phyloP scores from a whole-genome alignment of 345 rosid species.

The Trapa incisa region DNA sequence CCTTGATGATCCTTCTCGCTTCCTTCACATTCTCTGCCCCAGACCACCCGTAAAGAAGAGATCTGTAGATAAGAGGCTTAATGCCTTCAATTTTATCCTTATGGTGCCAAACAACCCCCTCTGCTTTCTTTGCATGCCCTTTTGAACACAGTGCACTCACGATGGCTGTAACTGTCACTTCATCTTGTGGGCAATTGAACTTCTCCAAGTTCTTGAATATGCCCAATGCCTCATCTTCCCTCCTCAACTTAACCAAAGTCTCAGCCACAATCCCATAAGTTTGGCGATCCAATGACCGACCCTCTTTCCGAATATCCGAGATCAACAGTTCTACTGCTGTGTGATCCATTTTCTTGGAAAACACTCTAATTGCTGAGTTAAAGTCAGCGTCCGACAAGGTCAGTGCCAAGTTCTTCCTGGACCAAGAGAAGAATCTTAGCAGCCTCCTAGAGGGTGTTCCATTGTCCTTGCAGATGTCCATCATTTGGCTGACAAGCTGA shows the following conservation, averaged over 20 bases:
- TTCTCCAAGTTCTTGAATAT: slow-evolving; percentile 76
- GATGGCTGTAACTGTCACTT: slow-evolving; percentile 41
- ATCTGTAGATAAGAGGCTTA: slow-evolving; percentile 43
- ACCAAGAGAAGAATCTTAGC: slow-evolving; percentile 74
- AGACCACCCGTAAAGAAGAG: slow-evolving; percentile 65
- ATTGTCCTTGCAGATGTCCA: slow-evolving; percentile 32
- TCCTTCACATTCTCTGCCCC: slow-evolving; percentile 50
- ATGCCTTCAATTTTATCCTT: slow-evolving; percentile 33
- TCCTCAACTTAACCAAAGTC: slow-evolving; percentile 55
- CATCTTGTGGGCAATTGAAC: slow-evolving; percentile 55
- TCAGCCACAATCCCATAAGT: slow-evolving; percentile 55
- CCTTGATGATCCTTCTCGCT: slow-evolving; percentile 56
- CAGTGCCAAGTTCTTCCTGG: slow-evolving; percentile 26
- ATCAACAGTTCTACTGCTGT: slow-evolving; percentile 48
- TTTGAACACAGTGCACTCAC: slow-evolving; percentile 58
- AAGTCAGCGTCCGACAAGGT: slow-evolving; percentile 41
- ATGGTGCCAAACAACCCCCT: slow-evolving; percentile 64
- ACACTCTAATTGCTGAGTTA: slow-evolving; percentile 49
- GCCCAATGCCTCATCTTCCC: slow-evolving; percentile 74
- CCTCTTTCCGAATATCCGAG: slow-evolving; percentile 50
- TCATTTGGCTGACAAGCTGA: slow-evolving; percentile 29
- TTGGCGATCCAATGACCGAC: slow-evolving; percentile 42
- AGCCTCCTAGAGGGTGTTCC: slow-evolving; percentile 59
- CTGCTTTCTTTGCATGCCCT: slow-evolving; percentile 76
- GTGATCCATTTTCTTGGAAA: slow-evolving; percentile 65